phyloP scores from a whole-genome alignment of 2,329 filamentous ascomycete genomes.

The Leptographium flavum region DNA sequence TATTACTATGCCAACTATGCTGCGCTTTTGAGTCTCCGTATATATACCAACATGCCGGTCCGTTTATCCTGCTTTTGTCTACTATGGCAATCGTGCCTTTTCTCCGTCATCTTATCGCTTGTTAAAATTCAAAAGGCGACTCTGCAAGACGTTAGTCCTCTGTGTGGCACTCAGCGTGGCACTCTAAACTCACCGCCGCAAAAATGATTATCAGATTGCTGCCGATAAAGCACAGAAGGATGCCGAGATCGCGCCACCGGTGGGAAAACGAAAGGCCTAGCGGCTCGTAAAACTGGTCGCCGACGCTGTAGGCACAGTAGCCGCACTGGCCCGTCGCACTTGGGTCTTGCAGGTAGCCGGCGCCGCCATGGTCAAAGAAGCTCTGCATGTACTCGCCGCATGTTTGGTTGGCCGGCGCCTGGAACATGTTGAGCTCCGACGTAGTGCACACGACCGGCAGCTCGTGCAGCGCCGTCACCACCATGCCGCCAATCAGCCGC shows the following conservation, averaged over 20 bases:
- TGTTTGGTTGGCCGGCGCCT: conserved; percentile 46
- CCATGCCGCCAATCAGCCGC: conserved; percentile 64
- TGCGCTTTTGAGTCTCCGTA: not conserved
- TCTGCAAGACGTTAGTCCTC: conserved; percentile 17
- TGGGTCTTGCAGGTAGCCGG: conserved; percentile 54
- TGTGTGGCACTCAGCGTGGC: not conserved
- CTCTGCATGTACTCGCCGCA: conserved; percentile 63
- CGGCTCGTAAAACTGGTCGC: conserved; percentile 64
- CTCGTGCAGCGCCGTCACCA: conserved; percentile 61
- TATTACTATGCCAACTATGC: not conserved
- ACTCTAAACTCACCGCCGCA: conserved; percentile 29
- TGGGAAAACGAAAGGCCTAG: conserved; percentile 52
- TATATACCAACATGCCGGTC: not conserved
- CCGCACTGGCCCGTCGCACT: conserved; percentile 54
- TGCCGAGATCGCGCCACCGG: conserved; percentile 73
- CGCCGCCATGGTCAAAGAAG: conserved; percentile 54
- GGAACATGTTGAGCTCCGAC: conserved; percentile 53
- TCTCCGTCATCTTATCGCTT: conserved; percentile 22
- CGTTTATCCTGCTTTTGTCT: not conserved
- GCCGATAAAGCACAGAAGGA: conserved; percentile 59
- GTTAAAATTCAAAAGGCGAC: conserved; percentile 40
- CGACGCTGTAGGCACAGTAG: conserved; percentile 70
- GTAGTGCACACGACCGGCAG: conserved; percentile 45
- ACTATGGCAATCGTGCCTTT: not conserved
- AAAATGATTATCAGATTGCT: conserved; percentile 58